Evolutionary conservation across 139 green algal species (phyloP).

Genomic region (Edaphochlamys debaryana): DNA sequence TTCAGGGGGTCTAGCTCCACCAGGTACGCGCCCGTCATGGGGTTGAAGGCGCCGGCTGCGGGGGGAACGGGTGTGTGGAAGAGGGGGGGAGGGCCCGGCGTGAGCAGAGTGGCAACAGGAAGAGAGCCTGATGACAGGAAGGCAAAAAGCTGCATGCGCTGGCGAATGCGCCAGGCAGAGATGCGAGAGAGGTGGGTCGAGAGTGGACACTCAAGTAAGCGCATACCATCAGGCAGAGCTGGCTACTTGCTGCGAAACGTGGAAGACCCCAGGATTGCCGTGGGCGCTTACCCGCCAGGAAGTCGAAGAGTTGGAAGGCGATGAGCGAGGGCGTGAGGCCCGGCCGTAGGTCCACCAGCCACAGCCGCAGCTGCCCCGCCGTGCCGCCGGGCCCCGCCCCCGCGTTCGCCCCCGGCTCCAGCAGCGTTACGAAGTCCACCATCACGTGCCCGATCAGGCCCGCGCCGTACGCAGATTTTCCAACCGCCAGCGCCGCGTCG

Average conservation of each 20-base stretch:
- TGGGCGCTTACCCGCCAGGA: slow-evolving; percentile 57
- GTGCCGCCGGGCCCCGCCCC: background rate
- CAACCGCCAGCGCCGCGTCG: slow-evolving; percentile 59
- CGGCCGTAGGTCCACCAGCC: slow-evolving; percentile 59
- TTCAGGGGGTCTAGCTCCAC: slow-evolving; percentile 42
- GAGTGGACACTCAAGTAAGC: too few relatives aligned
- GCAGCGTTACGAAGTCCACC: slow-evolving; percentile 69
- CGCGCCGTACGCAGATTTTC: slow-evolving; percentile 36
- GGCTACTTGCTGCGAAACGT: too few relatives aligned
- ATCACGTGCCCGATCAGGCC: slow-evolving; percentile 68
- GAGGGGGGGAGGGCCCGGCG: background rate
- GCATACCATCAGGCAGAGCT: too few relatives aligned
- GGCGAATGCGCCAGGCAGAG: too few relatives aligned
- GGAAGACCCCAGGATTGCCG: too few relatives aligned
- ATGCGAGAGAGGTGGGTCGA: too few relatives aligned
- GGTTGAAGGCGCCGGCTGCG: slow-evolving; percentile 45
- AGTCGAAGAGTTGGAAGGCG: slow-evolving; percentile 76
- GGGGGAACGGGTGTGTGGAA: background rate
- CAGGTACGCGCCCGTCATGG: slow-evolving; percentile 41
- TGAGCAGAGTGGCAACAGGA: background rate
- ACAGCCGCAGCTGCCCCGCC: slow-evolving; percentile 30
- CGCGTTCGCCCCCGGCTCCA: slow-evolving; percentile 23
- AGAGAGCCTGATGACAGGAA: background rate
- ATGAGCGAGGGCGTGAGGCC: slow-evolving; percentile 54
- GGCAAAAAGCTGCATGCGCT: too few relatives aligned